Evolutionary conservation across 2,329 filamentous ascomycete species (phyloP), one percentile per base, ranked within the genome.

Genomic region (Orbilia oligospora): DNA sequence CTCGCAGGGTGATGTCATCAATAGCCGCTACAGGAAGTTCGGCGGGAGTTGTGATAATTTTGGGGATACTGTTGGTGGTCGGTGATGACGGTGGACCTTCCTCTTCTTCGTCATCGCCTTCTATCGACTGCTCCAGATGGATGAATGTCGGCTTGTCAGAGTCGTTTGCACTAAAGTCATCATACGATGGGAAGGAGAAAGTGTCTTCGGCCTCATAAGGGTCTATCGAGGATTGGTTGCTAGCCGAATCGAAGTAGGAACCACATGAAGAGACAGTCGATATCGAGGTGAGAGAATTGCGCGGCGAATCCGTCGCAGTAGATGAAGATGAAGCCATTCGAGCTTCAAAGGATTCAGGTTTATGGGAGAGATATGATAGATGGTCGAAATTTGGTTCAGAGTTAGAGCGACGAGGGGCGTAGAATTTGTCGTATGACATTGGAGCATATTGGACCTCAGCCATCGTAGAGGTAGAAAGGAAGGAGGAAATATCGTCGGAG

Each of bases 1-100:
- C 77, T 49, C 73, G 79, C 24, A 82, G 77, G 48, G 80, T 80
- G 41, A 80, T 82, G 55, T 82, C 81, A 58, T 82, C 81, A n/a
- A 81, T 80, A 20, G 81, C 79, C 1, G 68, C 33, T 22, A 46
- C 61, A 1, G 68, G 75, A 12, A 30, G 22, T 20, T 78, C 75
- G 14, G 55, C 51, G n/a, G 75, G 67, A n/a, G 72, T 77, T 20
- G 68, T 66, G 36, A 78, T 69, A 27, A 64, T 78, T 38, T 64
- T 56, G 9, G 68, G 61, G 18, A 44, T 77, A 24, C 24, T 44
- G 10, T 30, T 65, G 49, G 53, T 78, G 0, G 75, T 69, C 20
- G 75, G 71, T 22, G 67, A 30, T 48, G 68, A 65, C 24, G 68
- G 68, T 51, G 56, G 61, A 20, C 65, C 73, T 5, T 71, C 67